Base-by-base conservation (phyloP, 2,329 filamentous ascomycete genomes). In the Xylaria hypoxylon region DNA sequence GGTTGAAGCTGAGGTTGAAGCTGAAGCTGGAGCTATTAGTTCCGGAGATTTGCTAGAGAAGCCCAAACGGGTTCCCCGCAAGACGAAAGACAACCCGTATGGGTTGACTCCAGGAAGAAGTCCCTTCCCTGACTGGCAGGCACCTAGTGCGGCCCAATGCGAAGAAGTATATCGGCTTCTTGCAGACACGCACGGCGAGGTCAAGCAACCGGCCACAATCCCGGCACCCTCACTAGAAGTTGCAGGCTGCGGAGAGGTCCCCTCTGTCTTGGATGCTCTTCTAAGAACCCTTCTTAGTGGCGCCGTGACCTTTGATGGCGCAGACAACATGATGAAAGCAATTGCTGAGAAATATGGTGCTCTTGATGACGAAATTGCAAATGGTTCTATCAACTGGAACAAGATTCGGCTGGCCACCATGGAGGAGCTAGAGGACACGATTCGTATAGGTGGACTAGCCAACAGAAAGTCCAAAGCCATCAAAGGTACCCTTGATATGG, bases 321-420 rank as follows among this genome's bases (percentile, higher is more conserved):
- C 92, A 0, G 88, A 88, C 22, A 84, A 82, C 45, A 90, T 92
- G 5, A 87, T 95, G 68, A 81, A 80, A 65, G 89, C 88, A 0
- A 82, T 96, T 0, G 87, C 90, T 2, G 74, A 85, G 19, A 84
- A 80, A 38, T 94, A 90, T 68, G 91, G 92, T 0, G 82, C 87
- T 19, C 79, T 90, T 3, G 76, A 88, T 35, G 82, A 85, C 47
- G 88, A 90, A 6, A 80, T 90, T 10, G 90, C 90, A 5, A 88
- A 90, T 71, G 90, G 90, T 2, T 92, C 90, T 61, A 89, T 94
- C 7, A 83, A 94, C 75, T 95, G 91, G 90, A 87, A 93, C 71
- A 87, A 87, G 10, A 89, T 94, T 1, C 86, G 88, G 24, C 77
- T 80, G 28, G 87, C 89, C 1, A 77, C 86, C 1, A 76, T 86